phyloP scores from a whole-genome alignment of 768 basidiomycete genomes.

The Boletus reticuloceps region DNA sequence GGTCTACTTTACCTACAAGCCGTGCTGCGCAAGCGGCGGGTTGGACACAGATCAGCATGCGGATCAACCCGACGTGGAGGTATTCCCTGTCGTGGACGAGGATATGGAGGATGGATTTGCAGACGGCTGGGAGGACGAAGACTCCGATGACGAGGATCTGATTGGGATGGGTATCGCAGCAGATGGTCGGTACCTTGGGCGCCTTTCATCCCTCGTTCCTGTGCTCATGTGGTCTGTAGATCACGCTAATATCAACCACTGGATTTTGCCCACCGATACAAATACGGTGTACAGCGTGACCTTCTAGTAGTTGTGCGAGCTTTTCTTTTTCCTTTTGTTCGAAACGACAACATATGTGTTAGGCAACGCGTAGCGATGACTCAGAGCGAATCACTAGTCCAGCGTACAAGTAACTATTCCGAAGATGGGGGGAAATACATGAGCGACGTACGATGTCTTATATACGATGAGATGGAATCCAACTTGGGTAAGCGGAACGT shows the following conservation, averaged over 20 bases:
- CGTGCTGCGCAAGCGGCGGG: background rate
- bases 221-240: constrained; percentile 3
- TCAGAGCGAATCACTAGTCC: too few relatives aligned
- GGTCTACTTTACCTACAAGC: constrained; percentile 41
- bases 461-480: too few relatives aligned
- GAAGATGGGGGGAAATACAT: too few relatives aligned
- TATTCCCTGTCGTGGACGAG: constrained; percentile 3
- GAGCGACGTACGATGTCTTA: too few relatives aligned
- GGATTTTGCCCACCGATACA: constrained; percentile 5
- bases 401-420: too few relatives aligned
- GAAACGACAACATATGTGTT: background rate
- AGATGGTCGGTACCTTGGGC: background rate
- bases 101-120: constrained; percentile 9
- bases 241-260: constrained; percentile 1
- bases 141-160: constrained; percentile 12
- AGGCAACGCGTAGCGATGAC: too few relatives aligned
- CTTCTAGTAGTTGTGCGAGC: constrained; percentile 22
- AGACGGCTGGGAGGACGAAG: constrained; percentile 14
- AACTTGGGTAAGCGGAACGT: too few relatives aligned
- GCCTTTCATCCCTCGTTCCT: background rate
- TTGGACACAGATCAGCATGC: background rate
- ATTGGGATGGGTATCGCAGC: background rate
- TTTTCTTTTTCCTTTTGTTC: background rate
- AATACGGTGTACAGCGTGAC: constrained; percentile 27
- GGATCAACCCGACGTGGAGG: background rate